Evolutionary conservation across 225 moss, liverwort and hornwort species (phyloP), one percentile per base, ranked within the genome.

Genomic region (Bryoerythrophyllum caledonicum): DNA sequence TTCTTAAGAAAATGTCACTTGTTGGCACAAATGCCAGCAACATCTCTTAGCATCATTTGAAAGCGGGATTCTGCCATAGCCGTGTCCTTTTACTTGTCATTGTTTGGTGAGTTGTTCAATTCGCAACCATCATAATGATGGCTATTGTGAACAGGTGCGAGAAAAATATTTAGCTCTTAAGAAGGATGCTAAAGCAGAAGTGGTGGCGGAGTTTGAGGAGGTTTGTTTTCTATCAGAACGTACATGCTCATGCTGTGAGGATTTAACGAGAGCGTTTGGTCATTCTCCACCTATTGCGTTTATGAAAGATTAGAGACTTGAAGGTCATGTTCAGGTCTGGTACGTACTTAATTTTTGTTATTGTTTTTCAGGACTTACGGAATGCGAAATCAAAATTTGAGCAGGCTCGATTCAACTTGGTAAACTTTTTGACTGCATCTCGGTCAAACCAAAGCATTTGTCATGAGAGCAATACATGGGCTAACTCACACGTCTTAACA

Each of bases 361-460:
- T 79, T 53, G 27, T 41, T 79, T 77, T 67, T 46, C 85, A 90
- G 90, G 97, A 99, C 77, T 86, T 99, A 27, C 88, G 97, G 60
- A 90, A 80, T 80, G 94, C 97, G 5, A 94, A 91, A 80, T 93
- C 93, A 49, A 83, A 90, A 64, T 99, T 99, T 72, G 97, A 99
- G 71, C 97, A 99, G 76, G 90, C 94, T 68, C 97, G 97, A 28
- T 99, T 99, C 81, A 94, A 93, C 70, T 82, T 99, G 77, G 94
- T 99, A 83, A 76, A 70, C 46, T 54, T 69, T 41, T 68, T 70
- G 51, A 73, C 72, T 76, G 15, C 53, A 81, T 72, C 68, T 60
- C 26, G 53, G 14, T 59, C 37, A 72, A 72, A 43, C 20, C 63
- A 13, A 68, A 72, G 16, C 16, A 28, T 70, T 60, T 73, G 25